These are phyloP conservation scores for Yarrowia bubula DNA, from an alignment of 805 yeast genomes.

Conservation along the genomic window DNA sequence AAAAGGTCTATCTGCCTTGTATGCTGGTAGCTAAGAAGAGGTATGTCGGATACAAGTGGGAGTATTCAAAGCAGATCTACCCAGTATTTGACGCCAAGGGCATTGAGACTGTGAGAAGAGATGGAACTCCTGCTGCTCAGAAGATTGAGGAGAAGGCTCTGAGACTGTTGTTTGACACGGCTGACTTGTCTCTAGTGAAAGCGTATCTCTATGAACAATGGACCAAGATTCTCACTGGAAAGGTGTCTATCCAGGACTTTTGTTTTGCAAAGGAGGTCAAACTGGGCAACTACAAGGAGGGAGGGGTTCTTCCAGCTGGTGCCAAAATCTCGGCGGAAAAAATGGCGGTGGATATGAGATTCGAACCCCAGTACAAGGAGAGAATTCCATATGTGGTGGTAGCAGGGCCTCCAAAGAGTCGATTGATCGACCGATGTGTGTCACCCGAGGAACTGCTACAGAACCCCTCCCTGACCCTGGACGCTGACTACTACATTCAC, in stretches of 20 bases:
- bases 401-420: constrained; percentile 52
- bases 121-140: constrained; percentile 91
- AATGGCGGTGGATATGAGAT: constrained; percentile 61
- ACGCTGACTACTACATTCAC: constrained; percentile 79
- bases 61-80: constrained; percentile 48
- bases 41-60: constrained; percentile 85
- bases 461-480: constrained; percentile 51
- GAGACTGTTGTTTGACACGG: constrained; percentile 65
- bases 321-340: constrained; percentile 72
- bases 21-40: constrained; percentile 81
- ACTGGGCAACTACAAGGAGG: constrained; percentile 76
- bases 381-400: constrained; percentile 84
- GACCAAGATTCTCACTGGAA: constrained; percentile 58
- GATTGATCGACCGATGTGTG: constrained; percentile 73
- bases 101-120: constrained; percentile 89
- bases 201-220: constrained; percentile 64
- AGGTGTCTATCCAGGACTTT: constrained; percentile 72
- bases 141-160: constrained; percentile 72
- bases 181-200: constrained; percentile 70
- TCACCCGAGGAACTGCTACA: constrained; percentile 72
- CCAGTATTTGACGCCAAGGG: constrained; percentile 95
- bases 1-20: constrained; percentile 88
- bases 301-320: constrained; percentile 80
- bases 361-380: constrained; percentile 84
- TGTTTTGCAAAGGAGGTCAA: constrained; percentile 90